These are phyloP conservation scores for Sporobolomyces pararoseus DNA, from an alignment of 768 basidiomycete genomes.

Conservation along the genomic window DNA sequence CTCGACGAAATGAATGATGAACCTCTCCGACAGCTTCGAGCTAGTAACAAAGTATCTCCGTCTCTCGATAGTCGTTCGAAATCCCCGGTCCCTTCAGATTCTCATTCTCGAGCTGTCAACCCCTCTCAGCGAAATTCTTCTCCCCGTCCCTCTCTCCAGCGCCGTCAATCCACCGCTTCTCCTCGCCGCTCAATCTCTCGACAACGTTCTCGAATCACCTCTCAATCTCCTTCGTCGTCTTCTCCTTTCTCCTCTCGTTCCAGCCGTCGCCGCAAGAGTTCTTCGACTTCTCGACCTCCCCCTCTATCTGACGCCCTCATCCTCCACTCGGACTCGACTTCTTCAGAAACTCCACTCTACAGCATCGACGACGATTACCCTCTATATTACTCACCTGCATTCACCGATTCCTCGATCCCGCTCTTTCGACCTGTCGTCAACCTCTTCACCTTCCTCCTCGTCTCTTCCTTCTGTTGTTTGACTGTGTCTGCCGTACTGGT, in stretches of 20 bases:
- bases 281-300: background rate
- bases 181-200: background rate
- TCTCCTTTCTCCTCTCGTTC: background rate
- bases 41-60: background rate
- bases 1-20: constrained; percentile 14
- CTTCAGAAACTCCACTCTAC: background rate
- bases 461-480: constrained; percentile 21
- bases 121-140: too few species aligned
- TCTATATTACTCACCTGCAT: background rate
- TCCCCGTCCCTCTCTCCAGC: background rate
- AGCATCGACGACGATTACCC: background rate
- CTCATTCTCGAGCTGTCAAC: background rate
- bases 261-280: background rate
- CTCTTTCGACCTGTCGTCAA: constrained; percentile 25
- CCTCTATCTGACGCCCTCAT: background rate
- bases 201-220: background rate
- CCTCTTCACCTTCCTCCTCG: constrained; percentile 30
- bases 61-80: background rate
- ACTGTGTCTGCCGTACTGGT: constrained; percentile 35
- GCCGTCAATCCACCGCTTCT: background rate
- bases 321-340: background rate
- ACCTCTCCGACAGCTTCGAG: background rate
- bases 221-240: background rate
- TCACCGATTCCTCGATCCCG: background rate
- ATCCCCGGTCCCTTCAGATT: background rate